Conservation (phyloP, 2,329 filamentous ascomycete species). For the Fusarium aywerte region DNA sequence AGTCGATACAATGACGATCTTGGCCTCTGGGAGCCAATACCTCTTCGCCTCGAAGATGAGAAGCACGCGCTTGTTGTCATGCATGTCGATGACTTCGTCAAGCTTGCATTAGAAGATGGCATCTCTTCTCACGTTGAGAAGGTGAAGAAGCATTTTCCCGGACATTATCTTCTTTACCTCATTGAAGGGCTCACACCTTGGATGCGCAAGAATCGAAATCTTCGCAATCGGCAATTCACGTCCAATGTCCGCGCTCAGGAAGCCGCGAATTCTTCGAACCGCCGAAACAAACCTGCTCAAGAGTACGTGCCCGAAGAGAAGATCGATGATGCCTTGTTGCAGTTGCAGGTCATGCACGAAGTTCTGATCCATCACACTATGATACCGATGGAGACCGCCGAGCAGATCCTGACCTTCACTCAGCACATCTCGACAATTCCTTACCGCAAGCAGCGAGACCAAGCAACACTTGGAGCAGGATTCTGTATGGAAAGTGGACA, state of each 20-base stretch:
- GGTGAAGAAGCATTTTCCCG: slow-evolving; percentile 65
- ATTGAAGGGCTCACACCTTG: slow-evolving; percentile 75
- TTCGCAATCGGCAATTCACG: slow-evolving; percentile 74
- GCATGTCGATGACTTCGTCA: slow-evolving; percentile 72
- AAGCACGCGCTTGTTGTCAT: slow-evolving; percentile 71
- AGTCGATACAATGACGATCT: slow-evolving; percentile 69
- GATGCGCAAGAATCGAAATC: slow-evolving; percentile 74
- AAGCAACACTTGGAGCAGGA: slow-evolving; percentile 62
- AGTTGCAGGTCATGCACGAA: slow-evolving; percentile 74
- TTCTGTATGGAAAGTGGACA: slow-evolving; percentile 87
- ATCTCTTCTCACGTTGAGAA: slow-evolving; percentile 68
- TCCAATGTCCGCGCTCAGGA: slow-evolving; percentile 67
- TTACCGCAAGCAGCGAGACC: slow-evolving; percentile 69
- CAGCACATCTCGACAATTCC: slow-evolving; percentile 82
- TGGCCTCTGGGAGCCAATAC: slow-evolving; percentile 73
- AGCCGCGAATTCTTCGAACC: slow-evolving; percentile 45
- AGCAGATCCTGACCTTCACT: slow-evolving; percentile 79
- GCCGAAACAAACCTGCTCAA: slow-evolving; percentile 53
- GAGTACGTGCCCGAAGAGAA: slow-evolving; percentile 72
- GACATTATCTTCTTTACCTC: slow-evolving; percentile 71
- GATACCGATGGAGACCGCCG: slow-evolving; percentile 70
- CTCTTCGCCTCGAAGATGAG: slow-evolving; percentile 63
- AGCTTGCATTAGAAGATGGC: slow-evolving; percentile 62
- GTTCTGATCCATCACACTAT: slow-evolving; percentile 77
- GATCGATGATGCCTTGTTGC: slow-evolving; percentile 76